Percentiles rank a stretch among this genome's conserved stretches.
phyloP scores from a whole-genome alignment of 2,329 filamentous ascomycete species.

The Pseudocercospora ulei region DNA sequence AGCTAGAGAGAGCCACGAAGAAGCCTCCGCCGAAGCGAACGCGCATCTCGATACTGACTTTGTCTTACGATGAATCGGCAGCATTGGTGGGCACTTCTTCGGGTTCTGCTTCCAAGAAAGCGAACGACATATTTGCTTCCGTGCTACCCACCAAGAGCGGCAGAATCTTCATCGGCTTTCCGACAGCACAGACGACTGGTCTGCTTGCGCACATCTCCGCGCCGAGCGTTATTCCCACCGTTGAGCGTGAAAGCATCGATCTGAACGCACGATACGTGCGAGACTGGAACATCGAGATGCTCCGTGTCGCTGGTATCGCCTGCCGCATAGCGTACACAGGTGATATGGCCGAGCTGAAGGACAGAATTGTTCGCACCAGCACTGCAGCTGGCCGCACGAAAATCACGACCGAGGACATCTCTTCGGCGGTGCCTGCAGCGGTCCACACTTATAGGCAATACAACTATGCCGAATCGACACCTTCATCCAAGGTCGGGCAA shows the following conservation, averaged over 20 bases:
- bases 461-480: conserved; percentile 80
- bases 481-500: conserved; percentile 69
- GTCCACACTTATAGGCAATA: conserved; percentile 79
- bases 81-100: conserved; percentile 51
- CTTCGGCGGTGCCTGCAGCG: conserved; percentile 63
- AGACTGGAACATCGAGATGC: conserved; percentile 89
- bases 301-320: conserved; percentile 81
- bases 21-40: conserved; percentile 88
- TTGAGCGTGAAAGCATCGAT: conserved; percentile 93
- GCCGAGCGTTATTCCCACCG: conserved; percentile 90
- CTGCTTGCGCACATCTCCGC: conserved; percentile 89
- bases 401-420: conserved; percentile 54
- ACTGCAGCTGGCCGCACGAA: conserved; percentile 33
- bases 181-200: conserved; percentile 92
- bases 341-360: conserved; percentile 70
- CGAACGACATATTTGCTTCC: conserved; percentile 74
- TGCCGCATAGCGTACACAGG: conserved; percentile 77
- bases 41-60: conserved; percentile 76
- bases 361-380: conserved; percentile 38
- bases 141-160: conserved; percentile 84
- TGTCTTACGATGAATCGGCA: conserved; percentile 73
- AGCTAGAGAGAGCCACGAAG: conserved; percentile 91
- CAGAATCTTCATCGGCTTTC: conserved; percentile 93
- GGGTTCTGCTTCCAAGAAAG: conserved; percentile 45
- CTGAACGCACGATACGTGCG: conserved; percentile 90